A percentile compares a stretch with the other conserved stretches of the same genome.
These are phyloP conservation scores for Sinapis alba DNA, from an alignment of 441 rosid species.

Conservation along the genomic window DNA sequence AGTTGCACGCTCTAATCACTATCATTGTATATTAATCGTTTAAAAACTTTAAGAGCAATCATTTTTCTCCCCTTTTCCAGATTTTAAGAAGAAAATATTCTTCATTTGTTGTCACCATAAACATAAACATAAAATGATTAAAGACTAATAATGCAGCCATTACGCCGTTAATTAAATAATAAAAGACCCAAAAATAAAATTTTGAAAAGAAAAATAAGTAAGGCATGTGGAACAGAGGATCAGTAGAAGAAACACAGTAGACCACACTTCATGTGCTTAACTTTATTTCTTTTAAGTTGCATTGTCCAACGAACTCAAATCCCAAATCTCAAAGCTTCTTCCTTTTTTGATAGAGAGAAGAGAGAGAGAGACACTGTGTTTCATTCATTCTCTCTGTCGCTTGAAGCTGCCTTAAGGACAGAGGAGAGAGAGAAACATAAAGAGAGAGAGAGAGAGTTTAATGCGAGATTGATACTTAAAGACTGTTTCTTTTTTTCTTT, in stretches of 20 bases:
- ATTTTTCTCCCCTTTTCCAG: neutral
- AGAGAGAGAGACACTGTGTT: neutral
- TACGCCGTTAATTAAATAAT: slow-evolving; percentile 1
- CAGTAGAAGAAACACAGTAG: slow-evolving; percentile 28
- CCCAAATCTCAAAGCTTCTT: slow-evolving; percentile 34
- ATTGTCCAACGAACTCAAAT: slow-evolving; percentile 32
- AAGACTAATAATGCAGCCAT: neutral
- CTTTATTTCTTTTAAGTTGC: slow-evolving; percentile 14
- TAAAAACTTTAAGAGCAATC: slow-evolving; percentile 13
- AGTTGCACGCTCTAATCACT: slow-evolving; percentile 18
- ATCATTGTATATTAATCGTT: neutral
- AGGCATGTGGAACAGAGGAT: slow-evolving; percentile 30
- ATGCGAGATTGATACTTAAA: slow-evolving; percentile 5
- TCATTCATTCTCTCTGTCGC: slow-evolving; percentile 27
- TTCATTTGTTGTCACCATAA: slow-evolving; percentile 4
- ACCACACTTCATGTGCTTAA: slow-evolving; percentile 16
- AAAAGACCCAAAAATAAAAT: neutral
- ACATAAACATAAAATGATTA: slow-evolving; percentile 11
- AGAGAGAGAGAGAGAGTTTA: neutral
- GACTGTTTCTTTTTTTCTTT: neutral
- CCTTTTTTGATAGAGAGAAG: neutral
- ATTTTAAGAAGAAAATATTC: slow-evolving; percentile 17
- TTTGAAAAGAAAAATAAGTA: neutral
- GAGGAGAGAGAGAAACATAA: neutral
- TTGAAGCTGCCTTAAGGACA: neutral